Percentiles rank a stretch among this genome's conserved stretches.
These are phyloP conservation scores for Penicillium maclennaniae DNA, from an alignment of 495 filamentous ascomycete genomes.

Conservation along the genomic window DNA sequence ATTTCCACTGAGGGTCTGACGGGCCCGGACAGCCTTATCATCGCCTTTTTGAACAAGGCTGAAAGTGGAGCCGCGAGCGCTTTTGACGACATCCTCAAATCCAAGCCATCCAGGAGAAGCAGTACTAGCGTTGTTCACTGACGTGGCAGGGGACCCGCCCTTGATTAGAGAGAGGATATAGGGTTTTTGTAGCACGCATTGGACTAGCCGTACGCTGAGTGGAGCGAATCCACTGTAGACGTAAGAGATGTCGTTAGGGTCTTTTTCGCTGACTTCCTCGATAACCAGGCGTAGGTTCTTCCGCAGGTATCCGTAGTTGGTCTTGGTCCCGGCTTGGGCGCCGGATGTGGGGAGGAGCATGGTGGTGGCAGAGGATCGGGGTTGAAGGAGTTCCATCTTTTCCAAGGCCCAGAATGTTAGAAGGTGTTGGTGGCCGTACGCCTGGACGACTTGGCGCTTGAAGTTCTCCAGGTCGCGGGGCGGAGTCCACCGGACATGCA, in stretches of 20 bases:
- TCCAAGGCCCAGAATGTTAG: constrained; percentile 87
- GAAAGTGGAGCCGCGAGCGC: constrained; percentile 79
- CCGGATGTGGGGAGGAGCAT: constrained; percentile 66
- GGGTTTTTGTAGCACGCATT: constrained; percentile 88
- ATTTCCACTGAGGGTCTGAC: constrained; percentile 64
- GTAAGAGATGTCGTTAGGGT: constrained; percentile 95
- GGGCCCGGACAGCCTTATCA: constrained; percentile 87
- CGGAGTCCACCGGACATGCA: constrained; percentile 86
- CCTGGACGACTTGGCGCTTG: constrained; percentile 81
- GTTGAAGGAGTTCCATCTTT: constrained; percentile 78
- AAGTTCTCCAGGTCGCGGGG: constrained; percentile 84
- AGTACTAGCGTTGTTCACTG: constrained; percentile 48
- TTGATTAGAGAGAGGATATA: constrained; percentile 67
- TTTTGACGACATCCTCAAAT: constrained; percentile 85
- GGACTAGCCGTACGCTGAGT: constrained; percentile 88
- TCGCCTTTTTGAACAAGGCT: constrained; percentile 91
- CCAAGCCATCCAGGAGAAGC: constrained; percentile 81
- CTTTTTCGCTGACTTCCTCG: constrained; percentile 94
- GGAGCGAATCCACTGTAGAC: constrained; percentile 97
- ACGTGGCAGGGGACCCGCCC: constrained; percentile 46
- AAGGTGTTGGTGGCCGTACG: constrained; percentile 91
- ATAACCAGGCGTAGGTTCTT: constrained; percentile 84
- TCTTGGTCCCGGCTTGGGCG: constrained; percentile 58
- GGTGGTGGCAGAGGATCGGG: constrained; percentile 63
- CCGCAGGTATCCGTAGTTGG: constrained; percentile 85